Conservation (phyloP, 1,284 basidiomycete genomes). For the Paramarasmius palmivorus region DNA sequence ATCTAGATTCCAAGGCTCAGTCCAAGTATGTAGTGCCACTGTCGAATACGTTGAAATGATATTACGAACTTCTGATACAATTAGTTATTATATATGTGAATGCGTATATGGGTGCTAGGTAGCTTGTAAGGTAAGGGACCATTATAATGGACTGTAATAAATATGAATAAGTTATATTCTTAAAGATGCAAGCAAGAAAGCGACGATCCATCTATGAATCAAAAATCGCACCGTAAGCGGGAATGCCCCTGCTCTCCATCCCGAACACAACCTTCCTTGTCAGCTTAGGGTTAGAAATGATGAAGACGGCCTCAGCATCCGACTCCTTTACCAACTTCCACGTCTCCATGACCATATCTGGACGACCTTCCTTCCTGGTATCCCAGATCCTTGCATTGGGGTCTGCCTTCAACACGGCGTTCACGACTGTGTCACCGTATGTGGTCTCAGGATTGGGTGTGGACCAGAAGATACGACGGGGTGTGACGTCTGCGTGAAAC, state of each 20-base stretch:
- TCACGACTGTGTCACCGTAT: constrained; percentile 33
- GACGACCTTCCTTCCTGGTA: constrained; percentile 33
- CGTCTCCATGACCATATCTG: constrained; percentile 35
- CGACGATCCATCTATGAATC: constrained; percentile 37
- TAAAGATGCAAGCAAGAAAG: no score
- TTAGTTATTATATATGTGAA: no score
- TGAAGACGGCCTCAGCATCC: constrained; percentile 36
- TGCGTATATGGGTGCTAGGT: no score
- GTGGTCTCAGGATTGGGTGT: constrained; percentile 34
- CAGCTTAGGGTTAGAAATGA: constrained; percentile 38
- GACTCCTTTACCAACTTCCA: constrained; percentile 33
- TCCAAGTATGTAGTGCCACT: no score
- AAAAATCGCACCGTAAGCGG: constrained; percentile 41
- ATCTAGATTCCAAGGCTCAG: no score
- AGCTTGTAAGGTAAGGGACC: no score
- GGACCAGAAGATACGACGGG: constrained; percentile 37
- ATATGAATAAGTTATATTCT: no score
- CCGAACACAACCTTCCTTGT: constrained; percentile 37
- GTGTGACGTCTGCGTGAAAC: constrained; percentile 32
- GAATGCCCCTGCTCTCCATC: constrained; percentile 37
- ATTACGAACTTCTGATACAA: no score
- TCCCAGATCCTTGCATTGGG: constrained; percentile 35
- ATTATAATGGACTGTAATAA: no score
- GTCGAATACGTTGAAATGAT: no score
- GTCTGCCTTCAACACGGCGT: constrained; percentile 33